Conservation (phyloP, 192 early-diverging fungal genomes). For the Coemansia umbellata region DNA sequence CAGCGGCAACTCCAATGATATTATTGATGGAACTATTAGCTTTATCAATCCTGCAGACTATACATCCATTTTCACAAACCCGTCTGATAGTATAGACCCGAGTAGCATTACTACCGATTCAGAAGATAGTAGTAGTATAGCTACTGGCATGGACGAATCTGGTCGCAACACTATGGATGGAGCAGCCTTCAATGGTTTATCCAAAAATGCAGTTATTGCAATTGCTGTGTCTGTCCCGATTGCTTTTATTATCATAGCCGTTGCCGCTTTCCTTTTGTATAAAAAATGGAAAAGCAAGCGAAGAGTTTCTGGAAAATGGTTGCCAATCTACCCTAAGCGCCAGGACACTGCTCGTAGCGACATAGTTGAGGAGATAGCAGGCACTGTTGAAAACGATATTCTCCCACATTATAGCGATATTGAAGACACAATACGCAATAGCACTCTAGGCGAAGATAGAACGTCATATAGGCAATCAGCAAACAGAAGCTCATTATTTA, state of each 20-base stretch:
- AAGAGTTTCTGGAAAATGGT: neutral
- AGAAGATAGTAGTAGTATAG: neutral
- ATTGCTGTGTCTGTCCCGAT: slow-evolving; percentile 16
- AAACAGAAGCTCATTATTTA: no score
- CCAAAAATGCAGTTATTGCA: slow-evolving; percentile 13
- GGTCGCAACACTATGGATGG: neutral
- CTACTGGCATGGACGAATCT: neutral
- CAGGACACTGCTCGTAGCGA: neutral
- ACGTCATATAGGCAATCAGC: neutral
- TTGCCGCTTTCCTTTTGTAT: slow-evolving; percentile 10
- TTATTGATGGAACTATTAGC: neutral
- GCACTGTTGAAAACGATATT: neutral
- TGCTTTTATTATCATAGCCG: slow-evolving; percentile 5
- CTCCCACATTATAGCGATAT: slow-evolving; percentile 14
- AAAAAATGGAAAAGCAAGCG: neutral
- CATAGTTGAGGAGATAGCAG: slow-evolving; percentile 15
- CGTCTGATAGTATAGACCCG: neutral
- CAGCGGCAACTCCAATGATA: neutral
- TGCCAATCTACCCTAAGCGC: slow-evolving; percentile 2
- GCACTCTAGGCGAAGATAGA: neutral
- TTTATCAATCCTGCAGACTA: neutral
- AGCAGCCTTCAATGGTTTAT: neutral
- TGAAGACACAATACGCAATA: neutral
- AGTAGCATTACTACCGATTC: neutral
- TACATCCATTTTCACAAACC: no score